phyloP scores from a whole-genome alignment of 1,284 basidiomycete species.

The Trametes hirsuta region DNA sequence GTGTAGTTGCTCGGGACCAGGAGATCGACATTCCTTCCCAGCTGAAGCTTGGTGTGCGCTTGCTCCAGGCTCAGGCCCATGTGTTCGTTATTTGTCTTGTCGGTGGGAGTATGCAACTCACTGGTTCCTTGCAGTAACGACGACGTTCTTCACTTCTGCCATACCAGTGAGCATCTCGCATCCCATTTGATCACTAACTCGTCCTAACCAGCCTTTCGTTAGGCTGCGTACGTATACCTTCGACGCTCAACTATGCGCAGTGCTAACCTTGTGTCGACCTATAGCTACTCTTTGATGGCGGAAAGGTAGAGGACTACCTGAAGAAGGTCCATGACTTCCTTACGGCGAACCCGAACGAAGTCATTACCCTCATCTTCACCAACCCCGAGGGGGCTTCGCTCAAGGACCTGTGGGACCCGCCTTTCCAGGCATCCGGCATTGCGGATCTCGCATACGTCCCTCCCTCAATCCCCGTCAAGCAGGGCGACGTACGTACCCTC shows the following conservation, averaged over 20 bases:
- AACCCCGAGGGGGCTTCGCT: slow-evolving; percentile 66
- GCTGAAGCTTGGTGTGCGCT: slow-evolving; percentile 67
- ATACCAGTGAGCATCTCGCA: slow-evolving; percentile 46
- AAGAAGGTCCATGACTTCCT: slow-evolving; percentile 50
- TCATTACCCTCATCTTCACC: slow-evolving; percentile 72
- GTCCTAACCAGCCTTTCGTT: background rate
- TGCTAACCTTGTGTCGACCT: slow-evolving; percentile 16
- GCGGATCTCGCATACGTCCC: slow-evolving; percentile 63
- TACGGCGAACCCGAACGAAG: slow-evolving; percentile 73
- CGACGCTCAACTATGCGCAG: background rate
- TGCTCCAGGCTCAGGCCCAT: slow-evolving; percentile 77
- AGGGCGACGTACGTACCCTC: slow-evolving; percentile 38
- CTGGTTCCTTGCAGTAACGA: slow-evolving; percentile 28
- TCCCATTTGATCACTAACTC: background rate
- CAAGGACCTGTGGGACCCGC: slow-evolving; percentile 52
- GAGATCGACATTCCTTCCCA: slow-evolving; percentile 62
- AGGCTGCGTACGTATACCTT: slow-evolving; percentile 29
- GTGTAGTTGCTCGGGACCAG: slow-evolving; percentile 59
- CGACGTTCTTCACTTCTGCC: slow-evolving; percentile 64
- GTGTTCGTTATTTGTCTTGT: slow-evolving; percentile 26
- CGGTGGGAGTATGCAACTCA: background rate
- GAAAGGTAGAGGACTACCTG: slow-evolving; percentile 48
- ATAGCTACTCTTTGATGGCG: slow-evolving; percentile 62
- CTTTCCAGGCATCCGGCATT: slow-evolving; percentile 64
- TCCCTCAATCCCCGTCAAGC: slow-evolving; percentile 50